These are phyloP conservation scores for Trichoderma pleuroti DNA, from an alignment of 2,329 filamentous ascomycete genomes.

Conservation along the genomic window DNA sequence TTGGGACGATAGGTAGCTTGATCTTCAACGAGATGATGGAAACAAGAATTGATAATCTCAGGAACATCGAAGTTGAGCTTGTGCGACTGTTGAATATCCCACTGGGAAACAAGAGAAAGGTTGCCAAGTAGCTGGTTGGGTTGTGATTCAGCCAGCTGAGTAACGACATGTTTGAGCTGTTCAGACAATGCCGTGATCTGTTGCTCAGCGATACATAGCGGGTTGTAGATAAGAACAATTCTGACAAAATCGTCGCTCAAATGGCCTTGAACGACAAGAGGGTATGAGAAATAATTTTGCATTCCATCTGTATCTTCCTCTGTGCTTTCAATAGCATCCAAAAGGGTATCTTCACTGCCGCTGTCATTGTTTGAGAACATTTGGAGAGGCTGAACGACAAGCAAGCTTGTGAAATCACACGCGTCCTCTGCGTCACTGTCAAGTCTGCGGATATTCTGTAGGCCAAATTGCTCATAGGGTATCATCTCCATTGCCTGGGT, in stretches of 20 bases:
- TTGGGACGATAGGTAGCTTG: background rate
- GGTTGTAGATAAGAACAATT: slow-evolving; percentile 5
- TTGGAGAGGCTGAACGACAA: background rate
- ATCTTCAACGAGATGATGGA: slow-evolving; percentile 13
- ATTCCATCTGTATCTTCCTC: background rate
- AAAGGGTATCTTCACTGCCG: background rate
- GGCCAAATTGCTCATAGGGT: background rate
- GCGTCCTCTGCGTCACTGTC: background rate
- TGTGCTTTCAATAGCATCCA: background rate
- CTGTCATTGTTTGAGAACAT: background rate
- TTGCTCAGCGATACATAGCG: background rate
- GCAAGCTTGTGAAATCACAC: background rate
- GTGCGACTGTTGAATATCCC: background rate
- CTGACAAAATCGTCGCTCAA: background rate
- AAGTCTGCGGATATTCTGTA: background rate
- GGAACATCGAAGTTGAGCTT: background rate
- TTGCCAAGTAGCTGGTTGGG: background rate
- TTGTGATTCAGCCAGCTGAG: background rate
- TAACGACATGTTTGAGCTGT: slow-evolving; percentile 3
- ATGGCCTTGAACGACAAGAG: background rate
- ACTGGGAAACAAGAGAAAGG: background rate
- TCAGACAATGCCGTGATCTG: background rate
- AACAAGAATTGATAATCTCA: background rate
- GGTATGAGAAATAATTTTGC: slow-evolving; percentile 11
- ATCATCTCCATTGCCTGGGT: background rate